Conservation (phyloP, 345 rosid species). For the Ricinus communis region DNA sequence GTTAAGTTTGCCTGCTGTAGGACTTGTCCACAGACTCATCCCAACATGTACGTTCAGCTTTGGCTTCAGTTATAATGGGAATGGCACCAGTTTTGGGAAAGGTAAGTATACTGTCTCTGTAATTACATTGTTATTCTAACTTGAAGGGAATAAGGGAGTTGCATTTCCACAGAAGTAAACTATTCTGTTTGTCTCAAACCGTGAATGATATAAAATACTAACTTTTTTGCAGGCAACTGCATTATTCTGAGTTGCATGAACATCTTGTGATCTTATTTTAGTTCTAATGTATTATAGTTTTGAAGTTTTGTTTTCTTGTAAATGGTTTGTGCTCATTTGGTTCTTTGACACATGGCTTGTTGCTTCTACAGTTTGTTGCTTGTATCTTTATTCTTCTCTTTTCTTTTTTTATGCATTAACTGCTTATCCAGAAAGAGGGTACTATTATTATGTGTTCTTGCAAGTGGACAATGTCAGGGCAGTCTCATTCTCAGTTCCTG, state of each 20-base stretch:
- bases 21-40: conserved; percentile 95
- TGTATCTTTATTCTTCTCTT: not conserved
- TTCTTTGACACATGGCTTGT: not conserved
- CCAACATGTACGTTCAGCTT: conserved; percentile 95
- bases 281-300: not conserved
- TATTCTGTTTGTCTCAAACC: not conserved
- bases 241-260: not conserved
- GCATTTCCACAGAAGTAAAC: not conserved
- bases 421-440: not conserved
- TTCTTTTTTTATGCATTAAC: not conserved
- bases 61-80: conserved; percentile 99
- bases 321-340: not conserved
- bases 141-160: not conserved
- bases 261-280: not conserved
- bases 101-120: conserved; percentile 21
- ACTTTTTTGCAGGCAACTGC: not conserved
- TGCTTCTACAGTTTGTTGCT: not conserved
- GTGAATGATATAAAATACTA: not conserved
- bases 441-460: not conserved
- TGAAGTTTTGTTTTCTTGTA: not conserved
- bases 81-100: conserved; percentile 90
- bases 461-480: not conserved
- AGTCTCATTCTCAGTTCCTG: not conserved
- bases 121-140: not conserved
- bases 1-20: conserved; percentile 40